Conservation (phyloP, 139 green algal species). For the Micromonas pusilla region DNA sequence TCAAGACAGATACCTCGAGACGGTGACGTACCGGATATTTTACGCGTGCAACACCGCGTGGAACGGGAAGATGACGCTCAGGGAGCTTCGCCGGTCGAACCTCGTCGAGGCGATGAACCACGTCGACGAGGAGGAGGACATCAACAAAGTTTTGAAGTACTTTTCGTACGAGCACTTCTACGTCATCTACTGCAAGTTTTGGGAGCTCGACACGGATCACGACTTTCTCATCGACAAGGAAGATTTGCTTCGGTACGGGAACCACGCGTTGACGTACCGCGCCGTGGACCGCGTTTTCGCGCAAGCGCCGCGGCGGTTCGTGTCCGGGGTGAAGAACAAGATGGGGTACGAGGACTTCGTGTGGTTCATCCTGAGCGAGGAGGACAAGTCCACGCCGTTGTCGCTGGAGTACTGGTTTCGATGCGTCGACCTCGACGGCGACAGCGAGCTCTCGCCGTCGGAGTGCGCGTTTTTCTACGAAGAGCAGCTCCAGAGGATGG, state of each 20-base stretch:
- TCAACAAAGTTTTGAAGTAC: conserved; percentile 88
- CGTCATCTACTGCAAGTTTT: conserved; percentile 99
- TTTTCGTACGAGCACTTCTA: conserved; percentile 99
- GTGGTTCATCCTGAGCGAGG: conserved; percentile 98
- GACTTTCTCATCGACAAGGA: conserved; percentile 90
- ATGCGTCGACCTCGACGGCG: conserved; percentile 85
- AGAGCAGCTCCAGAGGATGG: conserved; percentile 96
- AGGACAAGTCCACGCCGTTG: conserved; percentile 92
- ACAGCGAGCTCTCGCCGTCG: conserved; percentile 67
- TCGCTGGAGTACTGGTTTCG: conserved; percentile 88
- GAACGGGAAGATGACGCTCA: conserved; percentile 62
- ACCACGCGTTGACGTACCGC: conserved; percentile 87
- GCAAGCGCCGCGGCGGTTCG: conserved; percentile 62
- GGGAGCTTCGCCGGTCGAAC: conserved; percentile 79
- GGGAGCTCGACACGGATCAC: conserved; percentile 97
- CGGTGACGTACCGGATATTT: conserved; percentile 95
- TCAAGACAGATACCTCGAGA: conserved; percentile 95
- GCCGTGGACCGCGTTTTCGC: conserved; percentile 76
- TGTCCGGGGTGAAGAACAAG: conserved; percentile 51
- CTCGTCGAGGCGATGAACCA: conserved; percentile 72
- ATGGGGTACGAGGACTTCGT: conserved; percentile 99
- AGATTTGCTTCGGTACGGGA: conserved; percentile 89
- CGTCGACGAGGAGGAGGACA: conserved; percentile 71
- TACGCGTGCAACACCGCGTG: conserved; percentile 80
- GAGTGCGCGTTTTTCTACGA: conserved; percentile 98